Evolutionary conservation across 1,284 basidiomycete species (phyloP).

Genomic region (Xerocomus amazonicus): DNA sequence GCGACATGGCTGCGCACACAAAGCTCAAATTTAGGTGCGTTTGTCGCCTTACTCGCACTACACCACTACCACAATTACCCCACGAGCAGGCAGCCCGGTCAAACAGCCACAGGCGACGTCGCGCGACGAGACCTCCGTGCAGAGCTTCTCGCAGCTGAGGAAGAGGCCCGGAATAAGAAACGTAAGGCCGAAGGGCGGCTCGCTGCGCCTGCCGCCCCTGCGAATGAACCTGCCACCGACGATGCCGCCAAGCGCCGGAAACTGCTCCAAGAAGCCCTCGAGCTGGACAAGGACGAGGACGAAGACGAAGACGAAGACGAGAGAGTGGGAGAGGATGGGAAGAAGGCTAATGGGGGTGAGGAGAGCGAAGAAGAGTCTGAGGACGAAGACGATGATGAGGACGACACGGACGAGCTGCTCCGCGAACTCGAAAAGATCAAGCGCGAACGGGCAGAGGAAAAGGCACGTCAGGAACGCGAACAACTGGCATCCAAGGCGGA

Average conservation of each 20-base stretch:
- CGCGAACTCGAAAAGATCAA: conserved; percentile 95
- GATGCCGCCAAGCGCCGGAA: conserved; percentile 75
- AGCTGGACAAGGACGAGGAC: conserved; percentile 86
- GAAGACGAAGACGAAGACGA: conserved; percentile 68
- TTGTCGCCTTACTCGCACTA: background rate
- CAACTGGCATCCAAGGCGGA: conserved; percentile 65
- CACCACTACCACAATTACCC: too few relatives aligned
- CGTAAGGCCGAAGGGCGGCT: conserved; percentile 77
- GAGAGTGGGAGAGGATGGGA: conserved; percentile 36
- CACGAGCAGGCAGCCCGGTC: conserved; percentile 70
- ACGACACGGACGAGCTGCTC: conserved; percentile 89
- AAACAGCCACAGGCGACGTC: conserved; percentile 75
- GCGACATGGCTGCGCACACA: conserved; percentile 89
- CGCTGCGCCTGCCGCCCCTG: conserved; percentile 35
- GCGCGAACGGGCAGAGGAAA: conserved; percentile 89
- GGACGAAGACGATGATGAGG: conserved; percentile 59
- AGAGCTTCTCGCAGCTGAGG: conserved; percentile 80
- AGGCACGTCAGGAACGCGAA: conserved; percentile 77
- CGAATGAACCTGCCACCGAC: conserved; percentile 46
- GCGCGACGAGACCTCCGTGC: conserved; percentile 75
- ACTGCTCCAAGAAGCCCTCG: conserved; percentile 77
- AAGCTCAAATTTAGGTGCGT: conserved; percentile 90
- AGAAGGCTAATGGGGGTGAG: conserved; percentile 28
- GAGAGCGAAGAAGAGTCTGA: conserved; percentile 41
- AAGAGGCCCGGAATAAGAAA: conserved; percentile 82